Conservation (phyloP, 257 asterid species). For the Solanum clarkiae region DNA sequence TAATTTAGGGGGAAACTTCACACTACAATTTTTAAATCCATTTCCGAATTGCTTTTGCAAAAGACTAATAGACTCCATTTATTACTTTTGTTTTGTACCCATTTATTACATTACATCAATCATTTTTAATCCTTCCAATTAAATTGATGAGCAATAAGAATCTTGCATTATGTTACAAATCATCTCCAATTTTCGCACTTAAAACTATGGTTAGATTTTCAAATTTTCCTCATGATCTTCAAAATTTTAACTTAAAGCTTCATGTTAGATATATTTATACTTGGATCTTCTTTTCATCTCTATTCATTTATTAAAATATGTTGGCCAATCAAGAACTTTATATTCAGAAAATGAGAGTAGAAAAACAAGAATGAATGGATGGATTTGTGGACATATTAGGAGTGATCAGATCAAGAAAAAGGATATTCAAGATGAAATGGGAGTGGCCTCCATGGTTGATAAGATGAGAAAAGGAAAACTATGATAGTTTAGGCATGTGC, state of each 20-base stretch:
- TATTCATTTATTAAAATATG: neutral
- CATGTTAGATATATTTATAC: neutral
- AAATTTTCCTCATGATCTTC: neutral
- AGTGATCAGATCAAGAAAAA: too few species aligned
- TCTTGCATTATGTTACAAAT: neutral
- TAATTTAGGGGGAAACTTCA: too few species aligned
- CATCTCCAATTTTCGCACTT: neutral
- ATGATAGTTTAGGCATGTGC: too few species aligned
- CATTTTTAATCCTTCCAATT: neutral
- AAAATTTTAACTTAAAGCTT: neutral
- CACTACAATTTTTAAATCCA: neutral
- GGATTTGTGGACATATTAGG: too few species aligned
- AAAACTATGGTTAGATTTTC: neutral
- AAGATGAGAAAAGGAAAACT: too few species aligned
- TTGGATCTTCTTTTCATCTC: neutral
- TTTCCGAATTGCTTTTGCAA: neutral
- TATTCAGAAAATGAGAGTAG: too few species aligned
- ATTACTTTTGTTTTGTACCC: neutral
- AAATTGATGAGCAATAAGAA: neutral
- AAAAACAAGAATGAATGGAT: too few species aligned
- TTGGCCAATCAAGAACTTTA: too few species aligned
- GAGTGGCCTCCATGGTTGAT: too few species aligned
- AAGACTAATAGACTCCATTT: neutral
- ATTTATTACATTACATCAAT: neutral
- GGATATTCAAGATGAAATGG: too few species aligned